Base-by-base conservation (phyloP, 768 basidiomycete genomes). In the Trametes maxima region DNA sequence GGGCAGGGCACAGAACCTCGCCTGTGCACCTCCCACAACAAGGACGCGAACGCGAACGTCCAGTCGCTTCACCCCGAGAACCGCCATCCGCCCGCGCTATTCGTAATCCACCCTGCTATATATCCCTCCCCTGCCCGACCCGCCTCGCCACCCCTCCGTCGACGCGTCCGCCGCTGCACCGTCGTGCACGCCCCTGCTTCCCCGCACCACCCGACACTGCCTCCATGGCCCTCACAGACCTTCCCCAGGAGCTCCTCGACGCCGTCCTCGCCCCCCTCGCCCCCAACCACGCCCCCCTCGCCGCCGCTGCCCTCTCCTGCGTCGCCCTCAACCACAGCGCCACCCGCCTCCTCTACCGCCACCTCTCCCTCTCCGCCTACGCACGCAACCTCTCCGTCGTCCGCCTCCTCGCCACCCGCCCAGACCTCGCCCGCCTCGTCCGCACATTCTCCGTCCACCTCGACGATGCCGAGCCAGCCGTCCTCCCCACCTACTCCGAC, bases 241-340 rank as follows among this genome's bases (percentile, higher is more conserved):
- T 90, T 50, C 89, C 90, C 53, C 64, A 73, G 46, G 90, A 92
- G 68, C 83, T 91, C 67, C 67, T 88, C 65, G 82, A 85, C 75
- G 69, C 73, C 71, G 72, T 90, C 70, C 73, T 74, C 75, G 74
- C 68, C 43, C 71, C 65, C 55, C 71, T 80, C 60, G 64, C 69
- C 67, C 70, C 22, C 45, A 39, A 57, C 24, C 53, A 47, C 55
- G 64, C 73, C n/a, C 42, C 64, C 14, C 84, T 90, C 66, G 73
- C 77, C 49, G 70, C 79, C 12, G 77, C 88, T 64, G 78, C 87
- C 1, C 73, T 69, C 19, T 76, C 83, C 7, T 74, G 65, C 63
- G 69, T 79, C 14, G 63, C 70, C 36, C 67, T 87, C 68, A 74
- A 76, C 62, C 75, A 75, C 55, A 72, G 84, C 65, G 86, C 86